Evolutionary conservation across 2,329 filamentous ascomycete species (phyloP).

Genomic region (Aspergillus tanneri): DNA sequence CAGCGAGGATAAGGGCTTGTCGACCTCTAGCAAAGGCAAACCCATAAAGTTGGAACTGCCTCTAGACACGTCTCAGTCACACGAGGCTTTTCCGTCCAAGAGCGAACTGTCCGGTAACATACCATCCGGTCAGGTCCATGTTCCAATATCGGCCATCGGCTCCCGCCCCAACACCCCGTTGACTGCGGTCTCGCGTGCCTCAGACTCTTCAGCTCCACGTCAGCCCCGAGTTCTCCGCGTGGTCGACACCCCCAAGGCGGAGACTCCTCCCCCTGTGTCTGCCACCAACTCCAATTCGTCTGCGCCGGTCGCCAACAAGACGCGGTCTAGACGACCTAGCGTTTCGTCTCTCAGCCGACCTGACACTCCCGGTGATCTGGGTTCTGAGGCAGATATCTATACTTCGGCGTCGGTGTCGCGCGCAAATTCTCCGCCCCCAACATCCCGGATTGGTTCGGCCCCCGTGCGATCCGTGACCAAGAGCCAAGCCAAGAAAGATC

Average conservation of each 20-base stretch:
- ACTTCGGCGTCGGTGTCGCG: conserved; percentile 61
- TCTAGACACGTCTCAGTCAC: conserved; percentile 17
- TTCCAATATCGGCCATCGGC: conserved; percentile 35
- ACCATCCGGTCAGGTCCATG: conserved; percentile 26
- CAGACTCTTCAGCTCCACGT: conserved; percentile 40
- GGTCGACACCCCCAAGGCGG: conserved; percentile 56
- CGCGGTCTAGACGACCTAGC: conserved; percentile 37
- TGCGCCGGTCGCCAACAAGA: conserved; percentile 30
- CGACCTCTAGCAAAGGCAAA: conserved; percentile 34
- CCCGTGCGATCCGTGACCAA: conserved; percentile 61
- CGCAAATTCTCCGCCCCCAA: conserved; percentile 56
- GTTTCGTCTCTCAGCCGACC: conserved; percentile 59
- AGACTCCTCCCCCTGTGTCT: conserved; percentile 37
- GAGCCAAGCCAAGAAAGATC: conserved; percentile 61
- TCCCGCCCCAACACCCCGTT: conserved; percentile 53
- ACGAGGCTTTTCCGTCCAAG: conserved; percentile 24
- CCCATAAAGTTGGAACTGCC: conserved; percentile 38
- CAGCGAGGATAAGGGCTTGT: conserved; percentile 12
- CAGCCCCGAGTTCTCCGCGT: conserved; percentile 56
- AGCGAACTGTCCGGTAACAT: conserved; percentile 23
- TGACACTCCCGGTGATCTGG: conserved; percentile 59
- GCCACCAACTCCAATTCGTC: conserved; percentile 35
- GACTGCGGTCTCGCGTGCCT: conserved; percentile 37
- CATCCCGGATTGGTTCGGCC: conserved; percentile 57
- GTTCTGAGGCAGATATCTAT: conserved; percentile 59